A percentile compares a stretch with the other conserved stretches of the same genome.
Conservation (phyloP, 495 filamentous ascomycete genomes). For the Neurospora sp. region DNA sequence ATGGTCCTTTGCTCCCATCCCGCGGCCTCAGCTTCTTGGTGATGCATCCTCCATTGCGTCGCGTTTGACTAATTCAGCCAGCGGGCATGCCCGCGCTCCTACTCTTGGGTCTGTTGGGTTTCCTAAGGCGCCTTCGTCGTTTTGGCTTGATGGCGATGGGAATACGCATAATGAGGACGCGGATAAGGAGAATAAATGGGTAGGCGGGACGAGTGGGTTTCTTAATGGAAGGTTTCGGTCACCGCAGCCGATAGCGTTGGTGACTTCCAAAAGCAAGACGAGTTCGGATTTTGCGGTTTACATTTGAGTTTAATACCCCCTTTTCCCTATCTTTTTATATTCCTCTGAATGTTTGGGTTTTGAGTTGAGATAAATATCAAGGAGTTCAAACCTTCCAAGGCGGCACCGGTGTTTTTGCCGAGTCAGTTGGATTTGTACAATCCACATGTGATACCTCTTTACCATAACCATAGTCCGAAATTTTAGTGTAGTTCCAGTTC, state of each 20-base stretch:
- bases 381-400: too few relatives aligned
- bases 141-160: background rate
- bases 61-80: background rate
- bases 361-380: too few relatives aligned
- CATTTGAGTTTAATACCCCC: conserved; percentile 7
- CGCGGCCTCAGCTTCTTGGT: background rate
- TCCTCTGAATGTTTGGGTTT: too few relatives aligned
- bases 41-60: background rate
- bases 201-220: background rate
- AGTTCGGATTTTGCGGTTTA: conserved; percentile 18
- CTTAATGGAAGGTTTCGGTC: background rate
- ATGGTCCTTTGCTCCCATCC: background rate
- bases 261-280: conserved; percentile 3
- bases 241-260: conserved; percentile 1
- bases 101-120: background rate
- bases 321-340: too few relatives aligned
- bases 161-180: background rate
- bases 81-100: background rate
- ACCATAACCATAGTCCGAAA: too few relatives aligned
- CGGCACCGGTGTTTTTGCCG: too few relatives aligned
- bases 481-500: too few relatives aligned
- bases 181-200: background rate
- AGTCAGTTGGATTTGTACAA: background rate
- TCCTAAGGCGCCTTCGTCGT: background rate
- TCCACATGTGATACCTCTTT: background rate